Evolutionary conservation across 805 yeast genomes (phyloP).

Genomic region (Zygosaccharomyces siamensis): DNA sequence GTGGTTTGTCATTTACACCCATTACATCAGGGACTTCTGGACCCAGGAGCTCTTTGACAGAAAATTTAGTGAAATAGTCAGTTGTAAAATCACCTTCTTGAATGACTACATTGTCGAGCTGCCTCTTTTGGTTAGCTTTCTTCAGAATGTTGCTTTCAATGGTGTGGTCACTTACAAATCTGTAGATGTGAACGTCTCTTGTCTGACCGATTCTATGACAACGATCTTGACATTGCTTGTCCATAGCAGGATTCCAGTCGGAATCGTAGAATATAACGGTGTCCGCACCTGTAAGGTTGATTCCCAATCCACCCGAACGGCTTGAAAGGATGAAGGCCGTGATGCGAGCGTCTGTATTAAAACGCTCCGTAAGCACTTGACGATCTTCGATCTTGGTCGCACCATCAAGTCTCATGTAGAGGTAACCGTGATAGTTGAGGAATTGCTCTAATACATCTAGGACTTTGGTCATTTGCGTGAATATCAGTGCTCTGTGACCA

Average conservation of each 20-base stretch:
- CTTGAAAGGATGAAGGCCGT: conserved; percentile 91
- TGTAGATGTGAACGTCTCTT: conserved; percentile 93
- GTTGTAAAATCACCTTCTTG: conserved; percentile 99
- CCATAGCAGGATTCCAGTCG: conserved; percentile 99
- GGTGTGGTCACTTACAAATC: conserved; percentile 93
- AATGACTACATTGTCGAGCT: conserved; percentile 88
- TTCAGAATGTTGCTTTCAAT: conserved; percentile 91
- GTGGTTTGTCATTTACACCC: conserved; percentile 38
- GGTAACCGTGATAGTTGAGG: conserved; percentile 87
- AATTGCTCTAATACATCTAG: conserved; percentile 90
- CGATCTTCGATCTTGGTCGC: conserved; percentile 97
- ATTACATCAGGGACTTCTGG: conserved; percentile 35
- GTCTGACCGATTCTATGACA: conserved; percentile 99
- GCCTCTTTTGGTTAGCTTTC: conserved; percentile 92
- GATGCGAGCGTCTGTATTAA: conserved; percentile 77
- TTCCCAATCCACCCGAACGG: conserved; percentile 97
- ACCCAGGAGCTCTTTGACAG: conserved; percentile 81
- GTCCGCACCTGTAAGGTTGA: conserved; percentile 96
- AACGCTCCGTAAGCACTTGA: conserved; percentile 87
- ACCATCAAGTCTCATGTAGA: conserved; percentile 94
- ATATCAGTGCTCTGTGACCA: conserved; percentile 92
- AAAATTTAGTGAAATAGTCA: conserved; percentile 83
- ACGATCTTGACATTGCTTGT: conserved; percentile 97
- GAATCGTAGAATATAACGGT: conserved; percentile 97
- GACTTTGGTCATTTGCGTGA: conserved; percentile 97